These are phyloP conservation scores for Casuarina equisetifolia DNA, from an alignment of 306 rosid species.

Conservation along the genomic window DNA sequence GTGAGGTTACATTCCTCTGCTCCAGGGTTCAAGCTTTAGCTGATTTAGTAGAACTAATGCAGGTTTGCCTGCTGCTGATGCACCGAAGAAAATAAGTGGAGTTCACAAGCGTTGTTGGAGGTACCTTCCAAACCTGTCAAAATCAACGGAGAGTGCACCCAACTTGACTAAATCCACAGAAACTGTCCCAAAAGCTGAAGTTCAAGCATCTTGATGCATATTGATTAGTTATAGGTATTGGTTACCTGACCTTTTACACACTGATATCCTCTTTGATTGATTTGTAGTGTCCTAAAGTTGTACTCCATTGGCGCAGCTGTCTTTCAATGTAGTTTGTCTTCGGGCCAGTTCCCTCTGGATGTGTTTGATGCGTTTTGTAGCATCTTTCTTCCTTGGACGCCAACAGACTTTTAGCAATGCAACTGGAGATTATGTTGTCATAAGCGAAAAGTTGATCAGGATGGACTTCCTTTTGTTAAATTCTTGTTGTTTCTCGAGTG, in stretches of 20 bases:
- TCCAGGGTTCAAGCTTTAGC: background rate
- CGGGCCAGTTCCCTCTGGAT: conserved; percentile 22
- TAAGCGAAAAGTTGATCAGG: conserved; percentile 20
- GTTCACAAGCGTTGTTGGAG: conserved; percentile 99
- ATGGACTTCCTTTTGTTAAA: conserved; percentile 1
- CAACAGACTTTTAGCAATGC: conserved; percentile 7
- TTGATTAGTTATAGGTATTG: conserved; percentile 20
- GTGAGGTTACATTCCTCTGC: conserved; percentile 8
- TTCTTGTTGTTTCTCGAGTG: conserved; percentile 15
- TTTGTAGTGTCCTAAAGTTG: conserved; percentile 19
- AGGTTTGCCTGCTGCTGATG: conserved; percentile 69
- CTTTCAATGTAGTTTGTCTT: conserved; percentile 17
- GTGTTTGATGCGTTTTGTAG: conserved; percentile 22
- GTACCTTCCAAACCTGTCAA: conserved; percentile 55
- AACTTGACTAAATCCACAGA: conserved; percentile 43
- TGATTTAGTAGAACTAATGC: conserved; percentile 38
- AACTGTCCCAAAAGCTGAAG: conserved; percentile 45
- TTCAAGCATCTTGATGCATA: conserved; percentile 50
- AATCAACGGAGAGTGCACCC: conserved; percentile 37
- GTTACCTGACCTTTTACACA: conserved; percentile 14
- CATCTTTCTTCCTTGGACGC: conserved; percentile 25
- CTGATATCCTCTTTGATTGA: background rate
- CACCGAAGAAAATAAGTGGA: conserved; percentile 90
- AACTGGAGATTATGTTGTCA: conserved; percentile 24
- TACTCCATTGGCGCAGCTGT: conserved; percentile 23